These are phyloP conservation scores for Curvularia verruculosa DNA, from an alignment of 2,329 filamentous ascomycete genomes.

Conservation along the genomic window DNA sequence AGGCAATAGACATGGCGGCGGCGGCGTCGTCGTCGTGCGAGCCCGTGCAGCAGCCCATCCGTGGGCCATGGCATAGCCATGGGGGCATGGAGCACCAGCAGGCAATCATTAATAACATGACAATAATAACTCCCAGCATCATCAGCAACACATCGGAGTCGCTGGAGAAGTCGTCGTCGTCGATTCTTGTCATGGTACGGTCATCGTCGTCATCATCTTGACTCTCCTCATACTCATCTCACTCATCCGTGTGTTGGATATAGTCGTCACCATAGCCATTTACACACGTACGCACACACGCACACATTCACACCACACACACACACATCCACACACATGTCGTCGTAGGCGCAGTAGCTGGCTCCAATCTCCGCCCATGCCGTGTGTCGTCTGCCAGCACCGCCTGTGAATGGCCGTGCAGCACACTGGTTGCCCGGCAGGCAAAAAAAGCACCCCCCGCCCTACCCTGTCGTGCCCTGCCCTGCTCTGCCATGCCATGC, in stretches of 20 bases:
- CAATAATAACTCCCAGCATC: not conserved
- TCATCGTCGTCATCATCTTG: not conserved
- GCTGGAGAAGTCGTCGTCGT: not conserved
- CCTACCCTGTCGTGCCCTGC: too few relatives aligned
- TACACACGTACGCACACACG: too few relatives aligned
- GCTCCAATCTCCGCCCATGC: slow-evolving; percentile 33
- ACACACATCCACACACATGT: too few relatives aligned
- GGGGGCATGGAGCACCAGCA: too few relatives aligned
- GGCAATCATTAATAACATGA: slow-evolving; percentile 4
- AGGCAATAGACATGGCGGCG: slow-evolving; percentile 21
- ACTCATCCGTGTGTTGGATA: not conserved
- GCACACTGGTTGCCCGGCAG: slow-evolving; percentile 19
- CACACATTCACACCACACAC: too few relatives aligned
- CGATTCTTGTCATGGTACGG: too few relatives aligned
- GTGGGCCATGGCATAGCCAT: slow-evolving; percentile 14
- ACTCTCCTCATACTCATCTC: not conserved
- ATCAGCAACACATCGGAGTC: slow-evolving; percentile 14
- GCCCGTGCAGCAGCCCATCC: slow-evolving; percentile 20
- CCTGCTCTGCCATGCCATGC: slow-evolving; percentile 14
- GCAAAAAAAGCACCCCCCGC: slow-evolving; percentile 17
- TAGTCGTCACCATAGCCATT: too few relatives aligned
- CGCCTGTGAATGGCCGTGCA: slow-evolving; percentile 13
- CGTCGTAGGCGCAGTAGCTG: too few relatives aligned
- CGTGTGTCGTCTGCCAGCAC: slow-evolving; percentile 32
- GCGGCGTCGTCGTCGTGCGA: slow-evolving; percentile 26